Evolutionary conservation across 1,139 yeast genomes (phyloP), one percentile per base, ranked within the genome.

Genomic region (Pichia sp.): DNA sequence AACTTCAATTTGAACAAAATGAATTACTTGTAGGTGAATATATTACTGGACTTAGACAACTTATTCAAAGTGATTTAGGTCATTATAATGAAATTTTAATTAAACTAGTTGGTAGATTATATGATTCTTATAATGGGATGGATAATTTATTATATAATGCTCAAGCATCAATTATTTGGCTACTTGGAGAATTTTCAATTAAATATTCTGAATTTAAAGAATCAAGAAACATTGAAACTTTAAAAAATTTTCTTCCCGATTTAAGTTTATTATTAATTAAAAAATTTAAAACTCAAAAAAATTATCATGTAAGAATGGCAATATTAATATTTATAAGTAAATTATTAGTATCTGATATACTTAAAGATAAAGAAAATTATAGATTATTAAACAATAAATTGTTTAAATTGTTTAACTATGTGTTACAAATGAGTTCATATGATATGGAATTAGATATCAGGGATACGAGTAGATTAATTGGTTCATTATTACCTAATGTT

Each of bases 91-190:
- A 60, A 22, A 63, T 71, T 2, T 62, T 76, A 38, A 60, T 63
- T 40, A 67, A 62, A 47, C 59, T 76, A 24, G 66, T 74, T 1
- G 57, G 61, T 33, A 48, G 53, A 37, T 36, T 60, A 23, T 32
- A 53, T 10, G 42, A 51, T 19, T 29, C 41, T 3, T 25, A 24
- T 13, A 19, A 35, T 11, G 31, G 23, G n/a, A 31, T 18, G 7
- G 29, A 18, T 16, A 18, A 23, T 4, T 41, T 53, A 14, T 45
- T 55, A 10, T 34, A 54, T 47, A 42, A 52, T 15, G 95, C 97
- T 0, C 76, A 80, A 50, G 88, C 95, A 1, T 83, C 93, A 42
- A 79, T 88, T 18, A 72, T 91, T 15, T 93, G 97, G 97, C 71
- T 89, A 11, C 75, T 91, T 34, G 96, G 97, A 2, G 97, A 91